Conservation (phyloP, 106 monocot species). For the Phalaenopsis equestris region DNA sequence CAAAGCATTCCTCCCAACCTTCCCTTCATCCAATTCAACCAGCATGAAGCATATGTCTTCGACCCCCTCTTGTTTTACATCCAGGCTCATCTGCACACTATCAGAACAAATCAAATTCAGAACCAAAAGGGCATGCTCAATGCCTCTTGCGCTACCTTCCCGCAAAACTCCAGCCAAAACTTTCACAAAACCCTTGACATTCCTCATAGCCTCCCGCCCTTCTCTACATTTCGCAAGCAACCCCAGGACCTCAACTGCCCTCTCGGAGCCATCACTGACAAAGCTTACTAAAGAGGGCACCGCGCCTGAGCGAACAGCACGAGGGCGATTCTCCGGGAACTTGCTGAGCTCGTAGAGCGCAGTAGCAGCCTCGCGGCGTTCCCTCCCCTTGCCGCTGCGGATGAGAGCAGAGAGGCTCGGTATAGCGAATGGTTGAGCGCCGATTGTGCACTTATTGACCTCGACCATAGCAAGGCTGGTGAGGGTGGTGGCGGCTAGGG, state of each 20-base stretch:
- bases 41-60: background rate
- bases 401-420: slow-evolving; percentile 21
- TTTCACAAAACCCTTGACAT: slow-evolving; percentile 19
- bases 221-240: slow-evolving; percentile 37
- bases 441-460: slow-evolving; percentile 64
- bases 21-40: background rate
- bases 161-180: slow-evolving; percentile 27
- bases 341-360: slow-evolving; percentile 45
- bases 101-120: slow-evolving; percentile 28
- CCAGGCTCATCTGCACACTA: background rate
- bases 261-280: slow-evolving; percentile 29
- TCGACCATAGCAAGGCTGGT: slow-evolving; percentile 58
- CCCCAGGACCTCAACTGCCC: slow-evolving; percentile 47
- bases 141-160: slow-evolving; percentile 24
- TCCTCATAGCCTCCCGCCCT: slow-evolving; percentile 35
- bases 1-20: slow-evolving; percentile 10
- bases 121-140: slow-evolving; percentile 24
- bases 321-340: slow-evolving; percentile 37
- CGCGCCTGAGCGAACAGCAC: slow-evolving; percentile 26
- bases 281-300: slow-evolving; percentile 26
- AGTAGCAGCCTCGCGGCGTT: slow-evolving; percentile 38
- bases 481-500: slow-evolving; percentile 43
- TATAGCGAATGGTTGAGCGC: slow-evolving; percentile 42
- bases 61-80: slow-evolving; percentile 4
- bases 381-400: slow-evolving; percentile 25